phyloP scores from a whole-genome alignment of 805 yeast species.

The Saccharomycopsis amapae region DNA sequence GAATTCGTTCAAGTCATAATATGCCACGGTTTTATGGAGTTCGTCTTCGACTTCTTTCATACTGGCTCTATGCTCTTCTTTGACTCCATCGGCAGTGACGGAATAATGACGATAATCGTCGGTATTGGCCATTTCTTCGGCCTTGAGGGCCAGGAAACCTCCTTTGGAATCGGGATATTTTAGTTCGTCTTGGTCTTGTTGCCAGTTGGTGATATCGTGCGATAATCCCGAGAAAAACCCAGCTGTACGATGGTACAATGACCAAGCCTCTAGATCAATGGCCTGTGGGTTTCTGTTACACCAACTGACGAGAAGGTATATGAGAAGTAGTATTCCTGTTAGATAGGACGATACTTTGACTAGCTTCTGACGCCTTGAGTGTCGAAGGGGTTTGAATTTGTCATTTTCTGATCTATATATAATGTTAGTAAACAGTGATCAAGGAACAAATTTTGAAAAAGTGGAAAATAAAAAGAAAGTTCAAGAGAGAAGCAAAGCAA shows the following conservation, averaged over 20 bases:
- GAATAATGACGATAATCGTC: constrained; percentile 14
- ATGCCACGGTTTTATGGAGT: constrained; percentile 46
- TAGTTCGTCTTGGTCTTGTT: constrained; percentile 19
- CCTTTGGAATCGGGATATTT: constrained; percentile 19
- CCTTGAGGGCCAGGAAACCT: neutral
- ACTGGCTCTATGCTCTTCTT: neutral
- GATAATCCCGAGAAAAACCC: constrained; percentile 3
- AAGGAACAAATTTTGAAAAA: no score
- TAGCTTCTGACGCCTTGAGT: neutral
- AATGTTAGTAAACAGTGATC: neutral
- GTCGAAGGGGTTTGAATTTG: neutral
- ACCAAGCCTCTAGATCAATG: constrained; percentile 3
- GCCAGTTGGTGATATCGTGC: constrained; percentile 19
- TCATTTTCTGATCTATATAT: neutral
- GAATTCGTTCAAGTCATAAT: constrained; percentile 64
- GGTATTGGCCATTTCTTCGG: neutral
- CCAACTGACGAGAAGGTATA: constrained; percentile 4
- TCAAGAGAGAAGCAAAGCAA: no score
- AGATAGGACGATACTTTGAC: neutral
- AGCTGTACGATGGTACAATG: constrained; percentile 5
- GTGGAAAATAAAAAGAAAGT: neutral
- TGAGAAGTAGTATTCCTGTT: neutral
- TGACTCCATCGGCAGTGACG: constrained; percentile 5
- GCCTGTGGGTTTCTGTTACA: neutral
- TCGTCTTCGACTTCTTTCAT: constrained; percentile 26